Evolutionary conservation across 1,284 basidiomycete species (phyloP).

Genomic region (Dichomitus squalens): DNA sequence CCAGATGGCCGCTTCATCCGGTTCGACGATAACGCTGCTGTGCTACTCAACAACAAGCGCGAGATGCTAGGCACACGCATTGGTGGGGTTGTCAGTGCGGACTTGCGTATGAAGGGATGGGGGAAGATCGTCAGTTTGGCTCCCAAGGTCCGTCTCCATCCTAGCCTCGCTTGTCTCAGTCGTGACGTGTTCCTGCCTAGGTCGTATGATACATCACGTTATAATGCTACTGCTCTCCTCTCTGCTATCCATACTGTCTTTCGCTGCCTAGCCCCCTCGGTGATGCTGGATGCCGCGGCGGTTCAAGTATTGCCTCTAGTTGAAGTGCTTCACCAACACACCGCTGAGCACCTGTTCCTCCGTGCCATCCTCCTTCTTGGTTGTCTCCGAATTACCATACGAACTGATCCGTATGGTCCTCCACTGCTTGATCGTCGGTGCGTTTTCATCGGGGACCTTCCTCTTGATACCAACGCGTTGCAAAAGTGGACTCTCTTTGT

Average conservation of each 20-base stretch:
- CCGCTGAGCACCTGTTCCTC: conserved; percentile 51
- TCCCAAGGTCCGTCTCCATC: conserved; percentile 69
- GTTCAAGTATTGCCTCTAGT: conserved; percentile 26
- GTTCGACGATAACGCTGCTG: conserved; percentile 98
- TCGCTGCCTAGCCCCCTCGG: too few species aligned
- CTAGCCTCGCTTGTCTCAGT: background rate
- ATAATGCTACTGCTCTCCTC: conserved; percentile 8
- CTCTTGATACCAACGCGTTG: conserved; percentile 35
- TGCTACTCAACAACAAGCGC: conserved; percentile 94
- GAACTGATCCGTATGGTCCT: conserved; percentile 35
- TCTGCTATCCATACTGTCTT: background rate
- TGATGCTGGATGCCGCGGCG: too few species aligned
- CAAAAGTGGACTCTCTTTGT: conserved; percentile 43
- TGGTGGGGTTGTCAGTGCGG: conserved; percentile 90
- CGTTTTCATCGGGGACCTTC: conserved; percentile 33
- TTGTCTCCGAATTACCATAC: conserved; percentile 36
- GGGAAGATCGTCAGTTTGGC: conserved; percentile 92
- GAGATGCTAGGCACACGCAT: conserved; percentile 97
- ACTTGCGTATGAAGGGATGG: conserved; percentile 92
- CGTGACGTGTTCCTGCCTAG: background rate
- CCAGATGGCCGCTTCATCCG: conserved; percentile 88
- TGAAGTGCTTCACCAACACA: conserved; percentile 53
- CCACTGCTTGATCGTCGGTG: conserved; percentile 42
- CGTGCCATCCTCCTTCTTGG: conserved; percentile 37
- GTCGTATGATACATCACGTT: conserved; percentile 16